phyloP scores from a whole-genome alignment of 2,329 filamentous ascomycete genomes.

The Sporothrix protearum region DNA sequence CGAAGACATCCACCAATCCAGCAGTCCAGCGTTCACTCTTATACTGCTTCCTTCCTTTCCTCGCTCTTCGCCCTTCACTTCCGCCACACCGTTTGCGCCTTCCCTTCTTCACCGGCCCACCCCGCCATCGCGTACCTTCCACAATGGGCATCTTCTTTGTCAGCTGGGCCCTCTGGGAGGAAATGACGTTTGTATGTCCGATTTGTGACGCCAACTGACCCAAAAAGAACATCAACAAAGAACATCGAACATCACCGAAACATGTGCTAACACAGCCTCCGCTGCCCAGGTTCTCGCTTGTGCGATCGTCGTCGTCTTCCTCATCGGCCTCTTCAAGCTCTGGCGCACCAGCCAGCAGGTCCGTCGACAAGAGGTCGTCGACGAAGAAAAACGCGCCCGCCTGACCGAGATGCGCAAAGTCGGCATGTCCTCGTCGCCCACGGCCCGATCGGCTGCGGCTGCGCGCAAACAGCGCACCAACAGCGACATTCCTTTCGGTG shows the following conservation, averaged over 20 bases:
- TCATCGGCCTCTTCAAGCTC: constrained; percentile 65
- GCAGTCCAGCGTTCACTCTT: too few relatives aligned
- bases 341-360: constrained; percentile 56
- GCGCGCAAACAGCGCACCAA: constrained; percentile 34
- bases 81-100: not conserved
- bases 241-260: not conserved
- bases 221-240: too few relatives aligned
- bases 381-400: constrained; percentile 60
- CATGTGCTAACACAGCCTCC: not conserved
- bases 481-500: constrained; percentile 76
- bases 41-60: too few relatives aligned
- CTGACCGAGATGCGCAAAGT: constrained; percentile 53
- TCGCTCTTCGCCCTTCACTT: not conserved
- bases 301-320: constrained; percentile 67
- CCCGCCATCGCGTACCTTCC: constrained; percentile 3
- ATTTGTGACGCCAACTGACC: constrained; percentile 14
- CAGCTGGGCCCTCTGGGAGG: constrained; percentile 78
- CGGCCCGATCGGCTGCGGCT: not conserved
- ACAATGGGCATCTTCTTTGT: constrained; percentile 56
- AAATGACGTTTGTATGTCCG: constrained; percentile 72
- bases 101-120: not conserved
- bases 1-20: not conserved
- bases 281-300: constrained; percentile 64
- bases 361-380: constrained; percentile 58
- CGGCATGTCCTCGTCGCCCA: constrained; percentile 42